A percentile compares a stretch with the other conserved stretches of the same genome.
Evolutionary conservation across 805 yeast genomes (phyloP).

Genomic region (Teunomyces cretensis): DNA sequence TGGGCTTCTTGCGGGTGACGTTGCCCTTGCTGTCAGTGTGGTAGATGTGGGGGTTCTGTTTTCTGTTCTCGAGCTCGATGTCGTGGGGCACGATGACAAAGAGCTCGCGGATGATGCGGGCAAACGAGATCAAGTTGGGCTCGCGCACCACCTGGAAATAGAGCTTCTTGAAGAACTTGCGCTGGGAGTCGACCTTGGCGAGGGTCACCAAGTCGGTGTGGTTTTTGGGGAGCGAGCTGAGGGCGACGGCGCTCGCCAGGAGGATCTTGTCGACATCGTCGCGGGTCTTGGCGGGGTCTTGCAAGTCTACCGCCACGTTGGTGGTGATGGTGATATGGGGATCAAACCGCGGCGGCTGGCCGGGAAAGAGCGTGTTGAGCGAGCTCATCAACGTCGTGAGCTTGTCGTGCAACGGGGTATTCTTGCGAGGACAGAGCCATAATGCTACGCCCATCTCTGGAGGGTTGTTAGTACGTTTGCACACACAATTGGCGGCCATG

Average conservation of each 20-base stretch:
- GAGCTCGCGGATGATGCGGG: conserved; percentile 55
- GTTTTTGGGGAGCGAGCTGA: conserved; percentile 38
- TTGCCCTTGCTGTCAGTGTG: conserved; percentile 33
- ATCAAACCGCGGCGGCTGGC: conserved; percentile 60
- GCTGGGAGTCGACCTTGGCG: conserved; percentile 46
- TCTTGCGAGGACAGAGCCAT: conserved; percentile 72
- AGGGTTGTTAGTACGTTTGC: neutral
- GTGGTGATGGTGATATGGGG: conserved; percentile 80
- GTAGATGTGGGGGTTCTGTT: conserved; percentile 39
- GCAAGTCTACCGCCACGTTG: conserved; percentile 47
- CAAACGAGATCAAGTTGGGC: conserved; percentile 51
- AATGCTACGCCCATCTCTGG: conserved; percentile 50
- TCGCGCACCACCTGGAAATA: conserved; percentile 47
- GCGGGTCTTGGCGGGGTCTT: conserved; percentile 35
- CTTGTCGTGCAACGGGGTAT: conserved; percentile 54
- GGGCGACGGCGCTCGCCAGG: conserved; percentile 58
- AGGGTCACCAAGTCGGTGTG: conserved; percentile 41
- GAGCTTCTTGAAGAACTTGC: conserved; percentile 52
- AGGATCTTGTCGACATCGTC: conserved; percentile 61
- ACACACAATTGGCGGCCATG: neutral
- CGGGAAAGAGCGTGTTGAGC: conserved; percentile 68
- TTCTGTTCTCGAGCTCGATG: conserved; percentile 34
- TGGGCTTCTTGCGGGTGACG: conserved; percentile 21
- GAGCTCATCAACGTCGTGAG: conserved; percentile 61
- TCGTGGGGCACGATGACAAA: conserved; percentile 48